A percentile compares a stretch with the other conserved stretches of the same genome.
phyloP scores from a whole-genome alignment of 352 stramenopile species.

The Thalassiosira delicatula region DNA sequence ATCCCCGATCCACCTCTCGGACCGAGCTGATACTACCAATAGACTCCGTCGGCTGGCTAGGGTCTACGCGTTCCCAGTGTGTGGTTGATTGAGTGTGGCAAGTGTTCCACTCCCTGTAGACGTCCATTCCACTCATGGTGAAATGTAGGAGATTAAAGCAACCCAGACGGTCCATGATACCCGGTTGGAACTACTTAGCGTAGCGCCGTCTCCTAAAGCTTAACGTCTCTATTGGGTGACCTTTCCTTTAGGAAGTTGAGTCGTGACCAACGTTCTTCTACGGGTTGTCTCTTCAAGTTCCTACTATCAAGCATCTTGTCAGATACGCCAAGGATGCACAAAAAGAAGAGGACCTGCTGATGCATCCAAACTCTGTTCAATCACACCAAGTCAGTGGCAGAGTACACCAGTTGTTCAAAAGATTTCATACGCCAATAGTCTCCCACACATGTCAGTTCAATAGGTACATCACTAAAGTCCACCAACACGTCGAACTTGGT shows the following conservation, averaged over 20 bases:
- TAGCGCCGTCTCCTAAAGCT: neutral
- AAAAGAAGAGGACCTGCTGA: neutral
- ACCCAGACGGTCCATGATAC: neutral
- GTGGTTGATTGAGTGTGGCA: too few relatives aligned
- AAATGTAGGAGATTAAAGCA: neutral
- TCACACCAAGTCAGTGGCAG: neutral
- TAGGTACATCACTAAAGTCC: neutral
- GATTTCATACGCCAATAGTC: slow-evolving; percentile 31
- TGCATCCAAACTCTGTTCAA: neutral
- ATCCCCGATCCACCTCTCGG: neutral
- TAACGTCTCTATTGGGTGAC: neutral
- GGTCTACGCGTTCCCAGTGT: too few relatives aligned
- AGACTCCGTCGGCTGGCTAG: too few relatives aligned
- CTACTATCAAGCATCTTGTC: neutral
- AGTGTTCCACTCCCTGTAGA: too few relatives aligned
- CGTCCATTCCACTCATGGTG: neutral
- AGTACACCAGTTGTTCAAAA: neutral
- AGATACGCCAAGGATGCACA: neutral
- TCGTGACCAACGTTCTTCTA: neutral
- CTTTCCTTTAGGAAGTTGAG: neutral
- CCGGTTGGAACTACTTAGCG: neutral
- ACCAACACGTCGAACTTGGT: slow-evolving; percentile 18
- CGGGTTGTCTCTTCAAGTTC: neutral
- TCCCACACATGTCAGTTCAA: slow-evolving; percentile 3
- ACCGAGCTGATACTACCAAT: neutral